Conservation (phyloP, 352 stramenopile species). For the Pythium dissimile region DNA sequence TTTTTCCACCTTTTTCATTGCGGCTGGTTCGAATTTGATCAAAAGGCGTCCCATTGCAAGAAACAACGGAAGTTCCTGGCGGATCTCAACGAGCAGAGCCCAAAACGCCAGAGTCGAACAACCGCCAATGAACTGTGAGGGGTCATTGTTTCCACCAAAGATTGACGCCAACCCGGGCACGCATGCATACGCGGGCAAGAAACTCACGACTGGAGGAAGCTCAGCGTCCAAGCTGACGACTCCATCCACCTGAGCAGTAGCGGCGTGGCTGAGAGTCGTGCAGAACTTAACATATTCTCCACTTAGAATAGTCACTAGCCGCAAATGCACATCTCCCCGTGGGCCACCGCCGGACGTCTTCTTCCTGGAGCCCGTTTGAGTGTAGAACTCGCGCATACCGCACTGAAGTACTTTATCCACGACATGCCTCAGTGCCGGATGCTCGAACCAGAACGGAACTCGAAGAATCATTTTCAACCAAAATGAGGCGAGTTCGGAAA, state of each 20-base stretch:
- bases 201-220: conserved; percentile 50
- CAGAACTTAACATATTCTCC: conserved; percentile 16
- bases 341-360: neutral
- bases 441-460: conserved; percentile 80
- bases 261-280: conserved; percentile 5
- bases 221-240: conserved; percentile 26
- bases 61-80: conserved; percentile 71
- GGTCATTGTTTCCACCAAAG: conserved; percentile 58
- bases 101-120: conserved; percentile 68
- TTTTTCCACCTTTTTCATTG: conserved; percentile 80
- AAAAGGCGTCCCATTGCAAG: conserved; percentile 59
- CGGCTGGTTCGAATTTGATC: conserved; percentile 71
- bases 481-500: conserved; percentile 42
- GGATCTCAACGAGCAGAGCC: conserved; percentile 68
- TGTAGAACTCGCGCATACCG: conserved; percentile 46
- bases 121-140: conserved; percentile 57
- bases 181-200: conserved; percentile 42
- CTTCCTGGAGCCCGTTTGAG: conserved; percentile 13
- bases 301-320: conserved; percentile 17
- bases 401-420: conserved; percentile 66
- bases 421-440: conserved; percentile 58
- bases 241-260: conserved; percentile 10
- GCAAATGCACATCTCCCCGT: conserved; percentile 11
- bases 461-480: conserved; percentile 65
- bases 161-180: conserved; percentile 57